These are phyloP conservation scores for Gymnopilus junonius DNA, from an alignment of 768 basidiomycete species.

Conservation along the genomic window DNA sequence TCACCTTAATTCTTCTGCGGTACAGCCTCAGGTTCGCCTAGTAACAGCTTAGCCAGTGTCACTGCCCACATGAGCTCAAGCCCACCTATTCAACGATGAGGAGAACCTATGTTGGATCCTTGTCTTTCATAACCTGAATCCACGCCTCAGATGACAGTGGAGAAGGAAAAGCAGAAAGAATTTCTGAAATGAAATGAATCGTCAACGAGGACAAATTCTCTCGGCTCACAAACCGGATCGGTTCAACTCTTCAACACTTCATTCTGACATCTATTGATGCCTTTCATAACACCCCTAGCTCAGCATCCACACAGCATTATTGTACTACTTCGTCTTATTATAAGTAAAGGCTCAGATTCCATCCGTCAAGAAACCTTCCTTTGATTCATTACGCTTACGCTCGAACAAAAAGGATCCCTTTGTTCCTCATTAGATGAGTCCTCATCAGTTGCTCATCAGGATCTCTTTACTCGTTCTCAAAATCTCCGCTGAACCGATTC, in stretches of 20 bases:
- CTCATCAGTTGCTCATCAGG: no score
- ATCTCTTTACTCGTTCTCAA: background rate
- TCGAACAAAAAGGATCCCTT: background rate
- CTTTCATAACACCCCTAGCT: background rate
- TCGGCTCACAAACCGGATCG: background rate
- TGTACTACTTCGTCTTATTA: background rate
- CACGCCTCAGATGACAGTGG: background rate
- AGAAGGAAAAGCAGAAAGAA: background rate
- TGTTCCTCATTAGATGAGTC: no score
- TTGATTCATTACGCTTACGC: background rate
- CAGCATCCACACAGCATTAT: background rate
- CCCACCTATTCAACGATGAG: background rate
- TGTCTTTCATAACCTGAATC: background rate
- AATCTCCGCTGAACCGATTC: background rate
- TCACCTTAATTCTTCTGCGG: background rate
- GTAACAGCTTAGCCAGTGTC: slow-evolving; percentile 3
- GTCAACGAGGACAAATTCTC: background rate
- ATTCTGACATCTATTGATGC: slow-evolving; percentile 2
- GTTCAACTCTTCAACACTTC: slow-evolving; percentile 5
- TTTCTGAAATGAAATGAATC: background rate
- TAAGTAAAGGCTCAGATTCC: background rate
- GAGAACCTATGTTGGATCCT: background rate
- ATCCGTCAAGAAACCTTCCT: background rate
- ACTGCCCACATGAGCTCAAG: background rate
- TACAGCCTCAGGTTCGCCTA: slow-evolving; percentile 15